These are phyloP conservation scores for Daldinia loculata DNA, from an alignment of 495 filamentous ascomycete genomes.

Conservation along the genomic window DNA sequence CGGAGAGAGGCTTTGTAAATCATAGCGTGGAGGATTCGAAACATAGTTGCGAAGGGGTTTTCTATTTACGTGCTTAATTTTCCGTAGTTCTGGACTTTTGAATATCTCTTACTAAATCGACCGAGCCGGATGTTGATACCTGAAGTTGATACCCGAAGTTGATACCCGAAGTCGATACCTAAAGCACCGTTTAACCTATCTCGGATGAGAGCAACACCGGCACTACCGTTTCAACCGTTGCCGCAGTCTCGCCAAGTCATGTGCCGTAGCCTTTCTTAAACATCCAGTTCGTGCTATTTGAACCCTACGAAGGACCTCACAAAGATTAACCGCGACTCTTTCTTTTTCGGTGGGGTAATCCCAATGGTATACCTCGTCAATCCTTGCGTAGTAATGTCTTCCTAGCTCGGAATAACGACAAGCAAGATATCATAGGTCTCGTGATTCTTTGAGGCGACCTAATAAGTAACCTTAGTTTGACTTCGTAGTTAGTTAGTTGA, in stretches of 20 bases:
- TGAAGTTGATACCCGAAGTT: slow-evolving; percentile 5
- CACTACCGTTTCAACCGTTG: slow-evolving; percentile 20
- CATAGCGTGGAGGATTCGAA: slow-evolving; percentile 25
- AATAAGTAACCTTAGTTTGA: not conserved
- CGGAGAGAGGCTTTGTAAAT: slow-evolving; percentile 15
- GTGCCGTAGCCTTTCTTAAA: slow-evolving; percentile 36
- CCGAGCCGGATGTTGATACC: slow-evolving; percentile 3
- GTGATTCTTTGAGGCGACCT: not conserved
- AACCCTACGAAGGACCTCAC: not conserved
- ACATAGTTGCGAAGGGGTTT: not conserved
- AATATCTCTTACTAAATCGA: not conserved
- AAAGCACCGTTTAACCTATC: not conserved
- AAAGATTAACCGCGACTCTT: not conserved
- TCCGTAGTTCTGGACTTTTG: not conserved
- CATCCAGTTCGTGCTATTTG: not conserved
- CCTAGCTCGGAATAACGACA: not conserved
- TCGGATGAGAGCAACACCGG: slow-evolving; percentile 5
- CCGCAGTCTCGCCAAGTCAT: slow-evolving; percentile 29
- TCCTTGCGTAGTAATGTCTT: not conserved
- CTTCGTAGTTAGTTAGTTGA: not conserved
- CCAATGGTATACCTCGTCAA: not conserved
- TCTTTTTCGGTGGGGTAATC: not conserved
- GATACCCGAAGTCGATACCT: slow-evolving; percentile 1
- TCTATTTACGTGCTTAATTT: not conserved
- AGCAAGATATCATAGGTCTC: not conserved